Conservation (phyloP, 495 filamentous ascomycete species). For the Baudoinia panamericana region DNA sequence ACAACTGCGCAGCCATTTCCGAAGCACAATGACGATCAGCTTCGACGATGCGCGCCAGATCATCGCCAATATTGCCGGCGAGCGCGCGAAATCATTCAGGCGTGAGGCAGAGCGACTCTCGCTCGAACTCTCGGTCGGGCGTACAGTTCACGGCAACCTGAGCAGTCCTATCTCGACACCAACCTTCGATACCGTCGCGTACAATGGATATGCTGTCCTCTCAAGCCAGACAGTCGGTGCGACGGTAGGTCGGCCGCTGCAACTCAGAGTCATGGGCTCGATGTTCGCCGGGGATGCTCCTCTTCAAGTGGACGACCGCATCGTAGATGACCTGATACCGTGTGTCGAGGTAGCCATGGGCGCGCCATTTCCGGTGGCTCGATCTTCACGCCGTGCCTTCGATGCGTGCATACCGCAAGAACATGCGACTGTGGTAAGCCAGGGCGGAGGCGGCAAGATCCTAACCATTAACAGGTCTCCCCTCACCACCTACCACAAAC, state of each 20-base stretch:
- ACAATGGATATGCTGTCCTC: constrained; percentile 10
- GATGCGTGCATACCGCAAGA: constrained; percentile 4
- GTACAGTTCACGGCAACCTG: not conserved
- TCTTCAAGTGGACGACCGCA: constrained; percentile 1
- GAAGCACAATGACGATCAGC: constrained; percentile 1
- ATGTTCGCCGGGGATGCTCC: constrained; percentile 5
- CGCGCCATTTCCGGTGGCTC: constrained; percentile 3
- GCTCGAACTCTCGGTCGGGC: constrained; percentile 5
- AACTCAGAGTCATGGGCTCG: not conserved
- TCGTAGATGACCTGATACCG: not conserved
- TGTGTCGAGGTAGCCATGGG: constrained; percentile 7
- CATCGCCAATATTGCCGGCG: not conserved
- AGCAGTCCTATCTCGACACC: constrained; percentile 6
- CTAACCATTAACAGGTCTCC: not conserved
- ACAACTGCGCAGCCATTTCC: too few relatives aligned
- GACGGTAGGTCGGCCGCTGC: not conserved
- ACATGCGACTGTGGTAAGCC: not conserved
- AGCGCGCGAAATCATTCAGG: not conserved
- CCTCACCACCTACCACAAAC: constrained; percentile 6
- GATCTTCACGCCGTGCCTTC: not conserved
- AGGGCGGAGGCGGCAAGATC: not conserved
- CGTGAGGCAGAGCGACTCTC: not conserved
- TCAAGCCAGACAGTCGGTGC: not conserved
- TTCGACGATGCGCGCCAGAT: constrained; percentile 10
- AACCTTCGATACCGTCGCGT: constrained; percentile 3